phyloP scores from a whole-genome alignment of 257 asterid species.

The Solanum sejunctum region DNA sequence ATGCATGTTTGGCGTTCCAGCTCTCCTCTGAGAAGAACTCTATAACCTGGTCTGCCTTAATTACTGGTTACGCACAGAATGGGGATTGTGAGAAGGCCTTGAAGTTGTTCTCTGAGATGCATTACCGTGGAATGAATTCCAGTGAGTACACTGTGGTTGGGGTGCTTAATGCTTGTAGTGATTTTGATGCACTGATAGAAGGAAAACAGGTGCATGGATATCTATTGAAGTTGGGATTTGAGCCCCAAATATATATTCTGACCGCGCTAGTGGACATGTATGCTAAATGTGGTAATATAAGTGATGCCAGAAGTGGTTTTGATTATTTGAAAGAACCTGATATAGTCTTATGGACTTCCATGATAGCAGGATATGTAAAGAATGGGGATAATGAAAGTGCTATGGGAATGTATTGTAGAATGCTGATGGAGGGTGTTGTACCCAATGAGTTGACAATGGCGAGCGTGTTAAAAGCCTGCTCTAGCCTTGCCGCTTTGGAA shows the following conservation, averaged over 20 bases:
- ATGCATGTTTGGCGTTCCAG: slow-evolving; percentile 45
- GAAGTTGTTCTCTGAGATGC: slow-evolving; percentile 58
- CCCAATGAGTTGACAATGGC: slow-evolving; percentile 80
- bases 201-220: slow-evolving; percentile 69
- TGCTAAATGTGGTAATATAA: slow-evolving; percentile 58
- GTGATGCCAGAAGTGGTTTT: slow-evolving; percentile 60
- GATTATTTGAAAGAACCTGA: slow-evolving; percentile 48
- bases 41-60: slow-evolving; percentile 85
- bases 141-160: slow-evolving; percentile 77
- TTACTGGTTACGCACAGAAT: slow-evolving; percentile 65
- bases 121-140: slow-evolving; percentile 40
- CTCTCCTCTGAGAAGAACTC: slow-evolving; percentile 38
- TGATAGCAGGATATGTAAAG: slow-evolving; percentile 72
- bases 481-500: slow-evolving; percentile 67
- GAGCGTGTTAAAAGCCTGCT: slow-evolving; percentile 70
- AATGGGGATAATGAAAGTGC: slow-evolving; percentile 70
- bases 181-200: slow-evolving; percentile 26
- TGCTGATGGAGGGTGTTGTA: slow-evolving; percentile 48
- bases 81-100: slow-evolving; percentile 61
- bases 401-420: slow-evolving; percentile 47
- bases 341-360: slow-evolving; percentile 76
- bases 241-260: slow-evolving; percentile 53
- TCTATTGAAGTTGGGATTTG: slow-evolving; percentile 50
- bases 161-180: slow-evolving; percentile 75
- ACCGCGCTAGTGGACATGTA: slow-evolving; percentile 87